Evolutionary conservation across 192 early-diverging fungal species (phyloP).

Genomic region (Radiomyces spectabilis): DNA sequence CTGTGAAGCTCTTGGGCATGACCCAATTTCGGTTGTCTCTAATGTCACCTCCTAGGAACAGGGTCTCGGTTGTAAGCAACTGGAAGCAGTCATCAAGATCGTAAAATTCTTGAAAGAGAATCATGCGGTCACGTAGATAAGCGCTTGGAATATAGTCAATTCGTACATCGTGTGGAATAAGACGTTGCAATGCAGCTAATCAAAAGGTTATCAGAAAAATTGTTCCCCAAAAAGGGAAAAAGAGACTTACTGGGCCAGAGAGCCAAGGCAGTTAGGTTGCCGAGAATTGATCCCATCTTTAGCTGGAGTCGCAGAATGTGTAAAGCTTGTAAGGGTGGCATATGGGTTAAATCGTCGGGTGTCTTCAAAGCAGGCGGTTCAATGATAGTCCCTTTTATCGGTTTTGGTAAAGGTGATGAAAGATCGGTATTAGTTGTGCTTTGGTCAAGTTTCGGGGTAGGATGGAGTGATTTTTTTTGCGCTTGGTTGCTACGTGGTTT

Average conservation of each 20-base stretch:
- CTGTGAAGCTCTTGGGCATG: not conserved
- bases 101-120: constrained; percentile 23
- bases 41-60: constrained; percentile 18
- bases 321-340: constrained; percentile 19
- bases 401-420: too few species aligned
- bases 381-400: constrained; percentile 2
- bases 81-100: constrained; percentile 24
- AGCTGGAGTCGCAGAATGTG: constrained; percentile 22
- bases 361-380: constrained; percentile 4
- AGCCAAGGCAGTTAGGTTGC: not conserved
- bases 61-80: constrained; percentile 2
- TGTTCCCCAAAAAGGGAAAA: not conserved
- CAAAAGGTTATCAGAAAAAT: not conserved
- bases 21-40: constrained; percentile 17
- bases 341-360: constrained; percentile 7
- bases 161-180: constrained; percentile 19
- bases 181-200: constrained; percentile 19
- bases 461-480: too few species aligned
- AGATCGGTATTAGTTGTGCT: too few species aligned
- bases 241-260: constrained; percentile 14
- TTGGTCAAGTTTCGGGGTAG: too few species aligned
- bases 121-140: constrained; percentile 22
- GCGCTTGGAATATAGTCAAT: constrained; percentile 25
- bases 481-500: too few species aligned
- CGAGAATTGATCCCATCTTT: constrained; percentile 14